Conservation (phyloP, 2,329 filamentous ascomycete species). For the Fusarium phyllophilum region DNA sequence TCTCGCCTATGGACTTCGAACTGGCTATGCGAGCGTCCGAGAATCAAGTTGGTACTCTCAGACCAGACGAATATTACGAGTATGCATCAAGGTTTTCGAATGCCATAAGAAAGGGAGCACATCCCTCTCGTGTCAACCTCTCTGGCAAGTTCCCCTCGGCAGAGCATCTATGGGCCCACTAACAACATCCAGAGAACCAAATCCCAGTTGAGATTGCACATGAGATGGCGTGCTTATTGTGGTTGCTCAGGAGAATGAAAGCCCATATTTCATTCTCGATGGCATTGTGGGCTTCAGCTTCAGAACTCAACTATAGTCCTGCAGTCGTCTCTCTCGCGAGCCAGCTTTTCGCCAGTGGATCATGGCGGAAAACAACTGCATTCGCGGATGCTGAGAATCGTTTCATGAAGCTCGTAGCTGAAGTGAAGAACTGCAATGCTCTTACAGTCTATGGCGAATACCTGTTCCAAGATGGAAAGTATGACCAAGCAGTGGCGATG, state of each 20-base stretch:
- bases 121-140: conserved; percentile 35
- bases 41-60: conserved; percentile 28
- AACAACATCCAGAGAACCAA: conserved; percentile 28
- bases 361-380: conserved; percentile 31
- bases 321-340: conserved; percentile 47
- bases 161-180: background rate
- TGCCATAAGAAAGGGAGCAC: conserved; percentile 34
- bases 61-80: conserved; percentile 41
- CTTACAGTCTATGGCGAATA: conserved; percentile 48
- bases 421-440: conserved; percentile 49
- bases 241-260: background rate
- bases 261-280: conserved; percentile 25
- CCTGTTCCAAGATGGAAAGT: conserved; percentile 40
- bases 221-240: conserved; percentile 45
- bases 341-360: conserved; percentile 32
- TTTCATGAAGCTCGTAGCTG: conserved; percentile 46
- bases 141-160: conserved; percentile 35
- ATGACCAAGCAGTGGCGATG: conserved; percentile 33
- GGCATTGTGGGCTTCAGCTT: conserved; percentile 47
- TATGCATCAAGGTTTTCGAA: conserved; percentile 35
- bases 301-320: conserved; percentile 44
- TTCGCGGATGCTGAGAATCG: conserved; percentile 39
- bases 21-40: conserved; percentile 22
- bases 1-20: conserved; percentile 40
- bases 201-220: conserved; percentile 39